Evolutionary conservation across 1,284 basidiomycete genomes (phyloP).

Genomic region (Malassezia dermatis): DNA sequence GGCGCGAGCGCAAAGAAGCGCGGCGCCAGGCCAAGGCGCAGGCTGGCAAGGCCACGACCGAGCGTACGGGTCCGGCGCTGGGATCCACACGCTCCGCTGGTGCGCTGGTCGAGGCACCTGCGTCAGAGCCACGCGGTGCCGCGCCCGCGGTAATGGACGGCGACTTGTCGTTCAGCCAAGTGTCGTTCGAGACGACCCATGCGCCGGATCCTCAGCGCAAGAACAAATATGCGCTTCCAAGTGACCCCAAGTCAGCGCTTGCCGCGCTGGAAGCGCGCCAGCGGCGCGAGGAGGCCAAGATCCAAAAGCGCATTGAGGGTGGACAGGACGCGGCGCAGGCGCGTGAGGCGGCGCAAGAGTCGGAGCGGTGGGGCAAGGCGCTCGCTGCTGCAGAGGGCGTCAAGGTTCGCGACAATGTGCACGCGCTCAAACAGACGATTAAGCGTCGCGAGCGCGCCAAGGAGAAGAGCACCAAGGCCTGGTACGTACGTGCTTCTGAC

Average conservation of each 20-base stretch:
- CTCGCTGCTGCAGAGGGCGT: conserved; percentile 36
- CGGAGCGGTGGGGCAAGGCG: conserved; percentile 39
- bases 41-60: neutral
- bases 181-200: conserved; percentile 11
- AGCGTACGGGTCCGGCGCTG: neutral
- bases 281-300: conserved; percentile 24
- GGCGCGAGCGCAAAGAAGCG: conserved; percentile 35
- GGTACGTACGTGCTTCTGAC: conserved; percentile 21
- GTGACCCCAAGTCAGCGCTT: conserved; percentile 41
- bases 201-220: conserved; percentile 22
- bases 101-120: conserved; percentile 1
- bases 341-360: conserved; percentile 27
- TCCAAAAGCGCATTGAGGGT: conserved; percentile 24
- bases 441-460: conserved; percentile 42
- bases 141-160: neutral
- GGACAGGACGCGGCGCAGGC: conserved; percentile 21
- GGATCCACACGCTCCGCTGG: conserved; percentile 4
- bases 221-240: conserved; percentile 33
- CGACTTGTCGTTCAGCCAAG: conserved; percentile 9
- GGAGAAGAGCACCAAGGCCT: conserved; percentile 35
- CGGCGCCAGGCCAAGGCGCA: conserved; percentile 7
- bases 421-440: conserved; percentile 36
- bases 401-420: conserved; percentile 44
- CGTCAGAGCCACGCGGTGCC: neutral
- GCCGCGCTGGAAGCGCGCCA: conserved; percentile 39